Percentiles rank a stretch among this genome's conserved stretches.
phyloP scores from a whole-genome alignment of 208 protist species.

The Blastocrithidia nonstop region DNA sequence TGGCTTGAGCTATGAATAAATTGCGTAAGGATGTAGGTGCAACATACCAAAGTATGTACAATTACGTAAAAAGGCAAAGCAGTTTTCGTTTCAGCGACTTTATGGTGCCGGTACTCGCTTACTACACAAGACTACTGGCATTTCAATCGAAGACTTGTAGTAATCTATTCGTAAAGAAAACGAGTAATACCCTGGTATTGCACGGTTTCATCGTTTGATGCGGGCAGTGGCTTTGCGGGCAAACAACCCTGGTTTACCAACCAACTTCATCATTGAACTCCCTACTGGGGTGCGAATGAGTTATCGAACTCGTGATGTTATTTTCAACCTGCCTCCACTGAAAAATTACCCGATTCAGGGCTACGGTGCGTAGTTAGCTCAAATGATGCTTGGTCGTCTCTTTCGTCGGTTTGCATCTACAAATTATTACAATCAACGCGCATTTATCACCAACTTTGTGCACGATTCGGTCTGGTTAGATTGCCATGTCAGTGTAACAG shows the following conservation, averaged over 20 bases:
- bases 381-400: conserved; percentile 81
- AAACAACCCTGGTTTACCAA: conserved; percentile 71
- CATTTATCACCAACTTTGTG: conserved; percentile 76
- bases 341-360: conserved; percentile 86
- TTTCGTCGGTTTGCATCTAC: conserved; percentile 49
- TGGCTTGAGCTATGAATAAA: conserved; percentile 63
- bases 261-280: conserved; percentile 63
- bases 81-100: conserved; percentile 82
- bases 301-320: conserved; percentile 57
- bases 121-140: conserved; percentile 77
- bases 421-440: conserved; percentile 46
- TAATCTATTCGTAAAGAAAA: conserved; percentile 52
- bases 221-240: conserved; percentile 58
- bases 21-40: conserved; percentile 45
- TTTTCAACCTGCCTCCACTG: conserved; percentile 65
- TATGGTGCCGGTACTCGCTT: conserved; percentile 72
- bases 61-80: conserved; percentile 75
- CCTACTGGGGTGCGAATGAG: conserved; percentile 64
- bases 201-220: conserved; percentile 42
- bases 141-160: conserved; percentile 49
- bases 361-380: conserved; percentile 76
- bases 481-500: conserved; percentile 65
- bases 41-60: conserved; percentile 41
- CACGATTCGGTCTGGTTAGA: conserved; percentile 86
- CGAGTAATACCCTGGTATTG: conserved; percentile 62